Conservation (phyloP, 2,329 filamentous ascomycete genomes). For the Verticillium isaacii region DNA sequence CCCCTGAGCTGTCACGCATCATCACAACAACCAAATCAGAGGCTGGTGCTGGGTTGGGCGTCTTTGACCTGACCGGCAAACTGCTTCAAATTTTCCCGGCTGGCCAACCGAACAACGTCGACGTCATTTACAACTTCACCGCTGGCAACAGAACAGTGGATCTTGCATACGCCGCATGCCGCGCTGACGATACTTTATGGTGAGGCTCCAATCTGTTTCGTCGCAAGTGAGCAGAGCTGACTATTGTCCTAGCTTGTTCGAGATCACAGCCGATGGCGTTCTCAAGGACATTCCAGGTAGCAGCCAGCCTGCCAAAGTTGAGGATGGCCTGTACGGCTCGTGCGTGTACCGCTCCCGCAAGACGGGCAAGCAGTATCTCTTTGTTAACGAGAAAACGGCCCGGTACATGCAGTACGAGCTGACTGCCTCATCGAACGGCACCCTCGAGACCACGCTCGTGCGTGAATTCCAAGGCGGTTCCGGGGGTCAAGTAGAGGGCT, state of each 20-base stretch:
- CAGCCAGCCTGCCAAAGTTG: conserved; percentile 36
- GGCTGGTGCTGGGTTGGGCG: conserved; percentile 39
- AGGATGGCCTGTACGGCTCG: conserved; percentile 46
- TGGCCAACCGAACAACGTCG: conserved; percentile 48
- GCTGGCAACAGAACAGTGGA: conserved; percentile 38
- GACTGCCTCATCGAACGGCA: conserved; percentile 30
- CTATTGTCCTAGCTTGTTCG: conserved; percentile 35
- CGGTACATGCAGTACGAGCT: conserved; percentile 51
- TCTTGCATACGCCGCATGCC: conserved; percentile 45
- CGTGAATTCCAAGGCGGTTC: conserved; percentile 45
- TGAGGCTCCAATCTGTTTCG: neutral
- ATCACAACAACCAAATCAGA: conserved; percentile 49
- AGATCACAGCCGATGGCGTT: conserved; percentile 40
- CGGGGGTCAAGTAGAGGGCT: conserved; percentile 50
- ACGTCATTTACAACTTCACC: conserved; percentile 45
- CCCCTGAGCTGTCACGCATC: conserved; percentile 37
- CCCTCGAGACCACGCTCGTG: conserved; percentile 40
- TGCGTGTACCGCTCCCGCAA: conserved; percentile 44
- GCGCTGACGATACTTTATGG: conserved; percentile 47
- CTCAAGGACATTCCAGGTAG: conserved; percentile 38
- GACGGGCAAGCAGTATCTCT: conserved; percentile 45
- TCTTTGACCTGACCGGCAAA: conserved; percentile 44
- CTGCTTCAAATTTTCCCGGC: conserved; percentile 38
- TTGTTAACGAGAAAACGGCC: conserved; percentile 49
- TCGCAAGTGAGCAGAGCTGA: neutral